Base-by-base conservation (phyloP, 441 rosid genomes). In the Gossypium schwendimanii region DNA sequence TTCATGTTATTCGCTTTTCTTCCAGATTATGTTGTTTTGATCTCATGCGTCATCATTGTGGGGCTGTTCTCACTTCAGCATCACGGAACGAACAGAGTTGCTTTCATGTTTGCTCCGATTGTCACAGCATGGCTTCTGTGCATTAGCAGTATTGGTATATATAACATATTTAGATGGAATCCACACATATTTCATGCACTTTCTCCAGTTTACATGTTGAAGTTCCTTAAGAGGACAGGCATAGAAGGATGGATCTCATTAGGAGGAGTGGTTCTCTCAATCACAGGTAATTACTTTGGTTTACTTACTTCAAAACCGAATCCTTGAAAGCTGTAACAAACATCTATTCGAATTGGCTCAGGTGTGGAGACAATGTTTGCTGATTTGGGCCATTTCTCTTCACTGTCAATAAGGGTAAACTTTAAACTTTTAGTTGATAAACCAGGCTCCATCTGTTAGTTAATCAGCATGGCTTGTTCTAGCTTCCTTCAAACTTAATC, bases 301-400 rank as follows among this genome's bases (percentile, higher is more conserved):
- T 55, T 63, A 3, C 59, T 71, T 54, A 28, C 49, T 53, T 20
- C 63, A 39, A 18, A 47, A 68, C 12, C 63, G 63, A 69, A 70
- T 71, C 67, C 21, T 36, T 61, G 67, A 78, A 72, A 70, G 75
- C 73, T 14, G 39, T 39, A 44, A 20, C 69, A 41, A 36, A 17
- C 26, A 49, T 64, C n/a, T 41, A 45, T 21, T 58, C 31, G 65
- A 47, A 61, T 55, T 39, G 6, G 65, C 50, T 69, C 81, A 89
- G 95, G 95, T 74, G 91, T 85, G 36, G 92, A 89, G 81, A 76
- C 92, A 9, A 88, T 89, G 95, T 89, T 88, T 78, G 88, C 95
- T 72, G 91, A 90, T 81, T 77, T 90, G 70, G 95, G 92, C 6
- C 95, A 90, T 85, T 90, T 90, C 85, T 83, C 92, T 73, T 79